phyloP scores from a whole-genome alignment of 2,329 filamentous ascomycete species.

The Alternaria viburni region DNA sequence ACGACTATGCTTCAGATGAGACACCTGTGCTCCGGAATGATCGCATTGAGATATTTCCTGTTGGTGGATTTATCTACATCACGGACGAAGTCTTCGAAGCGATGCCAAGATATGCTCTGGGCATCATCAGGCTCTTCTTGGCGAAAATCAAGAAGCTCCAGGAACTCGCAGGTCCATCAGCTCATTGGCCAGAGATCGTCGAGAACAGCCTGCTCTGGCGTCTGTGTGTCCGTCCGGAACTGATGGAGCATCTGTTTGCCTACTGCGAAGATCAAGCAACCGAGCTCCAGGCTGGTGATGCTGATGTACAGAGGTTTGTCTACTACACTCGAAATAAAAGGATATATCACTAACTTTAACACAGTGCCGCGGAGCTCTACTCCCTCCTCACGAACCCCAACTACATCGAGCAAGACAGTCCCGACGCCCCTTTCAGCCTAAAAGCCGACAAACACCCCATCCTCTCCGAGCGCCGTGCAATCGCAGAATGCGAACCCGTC shows the following conservation, averaged over 20 bases:
- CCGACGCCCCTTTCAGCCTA: conserved; percentile 7
- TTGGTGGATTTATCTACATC: conserved; percentile 50
- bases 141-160: conserved; percentile 33
- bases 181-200: conserved; percentile 22
- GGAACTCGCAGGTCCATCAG: conserved; percentile 16
- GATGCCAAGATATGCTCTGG: conserved; percentile 44
- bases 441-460: conserved; percentile 37
- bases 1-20: conserved; percentile 17
- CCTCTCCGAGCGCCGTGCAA: conserved; percentile 31
- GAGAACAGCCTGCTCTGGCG: conserved; percentile 40
- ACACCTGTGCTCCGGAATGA: conserved; percentile 26
- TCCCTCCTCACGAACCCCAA: conserved; percentile 23
- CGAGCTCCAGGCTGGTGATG: conserved; percentile 25
- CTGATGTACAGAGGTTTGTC: conserved; percentile 22
- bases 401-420: conserved; percentile 37
- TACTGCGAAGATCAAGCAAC: conserved; percentile 25
- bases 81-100: conserved; percentile 53
- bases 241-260: conserved; percentile 35
- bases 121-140: conserved; percentile 47
- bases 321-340: neutral
- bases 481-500: conserved; percentile 24
- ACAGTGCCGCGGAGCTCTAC: conserved; percentile 35
- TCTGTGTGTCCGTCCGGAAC: conserved; percentile 39
- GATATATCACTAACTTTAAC: neutral
- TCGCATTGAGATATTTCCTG: conserved; percentile 46